Base-by-base conservation (phyloP, 768 basidiomycete species). In the Kwoniella mangroviensis region DNA sequence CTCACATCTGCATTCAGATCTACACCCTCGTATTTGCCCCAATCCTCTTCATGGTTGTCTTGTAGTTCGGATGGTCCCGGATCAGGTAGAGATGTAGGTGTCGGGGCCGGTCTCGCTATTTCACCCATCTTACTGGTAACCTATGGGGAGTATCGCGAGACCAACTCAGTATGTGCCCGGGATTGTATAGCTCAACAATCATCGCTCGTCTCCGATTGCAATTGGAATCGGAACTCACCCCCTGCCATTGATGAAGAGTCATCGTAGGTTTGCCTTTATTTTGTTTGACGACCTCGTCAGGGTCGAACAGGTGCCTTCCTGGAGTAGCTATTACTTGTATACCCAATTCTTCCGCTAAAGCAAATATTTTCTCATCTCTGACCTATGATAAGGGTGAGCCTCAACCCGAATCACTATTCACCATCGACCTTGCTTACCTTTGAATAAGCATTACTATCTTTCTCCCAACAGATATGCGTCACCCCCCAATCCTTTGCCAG, bases 221-320 rank as follows among this genome's bases (percentile, higher is more conserved):
- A 34, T 7, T 34, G 34, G 34, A 34, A 7, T 34, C 34, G 34
- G 34, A 34, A 73, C 81, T 74, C 64, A 82, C 81, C 40, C 71
- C 72, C 49, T 79, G 77, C 81, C 82, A 83, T 60, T 76, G 78
- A 62, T 75, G 73, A 45, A 82, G 70, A 0, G 84, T 83, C 64
- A 76, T 82, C 0, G 81, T 83, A 19, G 79, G 77, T 54, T 81
- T 80, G 22, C 76, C 76, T 28, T 75, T 73, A 72, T 81, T 80
- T 5, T 54, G 68, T 75, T 79, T 78, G 54, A 83, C 71, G 13
- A 84, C 76, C 53, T 72, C 69, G 13, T 75, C 79, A 15, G 81
- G 80, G 67, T 83, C 83, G 68, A 69, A 83, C 15, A 85, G 74
- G 24, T 84, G 84, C 67, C 84, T 81, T 11, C 84, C 84, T 28